Conservation (phyloP, 768 basidiomycete species). For the Mycena haematopus region DNA sequence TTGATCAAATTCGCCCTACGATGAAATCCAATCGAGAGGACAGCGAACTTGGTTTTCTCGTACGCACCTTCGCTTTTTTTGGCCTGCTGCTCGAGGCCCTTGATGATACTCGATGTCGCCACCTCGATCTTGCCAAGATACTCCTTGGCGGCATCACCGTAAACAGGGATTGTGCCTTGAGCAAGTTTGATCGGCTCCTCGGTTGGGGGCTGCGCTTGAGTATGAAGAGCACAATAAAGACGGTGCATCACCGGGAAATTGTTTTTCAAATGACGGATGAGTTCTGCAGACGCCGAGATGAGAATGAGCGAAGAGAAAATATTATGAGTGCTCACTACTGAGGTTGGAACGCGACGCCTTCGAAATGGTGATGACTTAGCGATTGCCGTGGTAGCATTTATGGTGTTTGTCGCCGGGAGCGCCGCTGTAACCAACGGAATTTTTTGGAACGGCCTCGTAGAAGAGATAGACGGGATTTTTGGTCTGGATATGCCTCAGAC, state of each 20-base stretch:
- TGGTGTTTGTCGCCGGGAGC: neutral
- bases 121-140: neutral
- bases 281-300: neutral
- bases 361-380: neutral
- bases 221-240: neutral
- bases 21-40: too few relatives aligned
- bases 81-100: neutral
- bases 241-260: neutral
- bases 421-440: neutral
- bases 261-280: neutral
- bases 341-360: neutral
- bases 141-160: neutral
- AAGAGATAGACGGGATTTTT: too few relatives aligned
- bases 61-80: neutral
- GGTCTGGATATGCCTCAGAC: too few relatives aligned
- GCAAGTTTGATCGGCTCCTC: neutral
- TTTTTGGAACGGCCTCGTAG: neutral
- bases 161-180: neutral
- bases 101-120: neutral
- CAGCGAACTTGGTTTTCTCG: too few relatives aligned
- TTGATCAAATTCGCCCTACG: too few relatives aligned
- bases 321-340: neutral
- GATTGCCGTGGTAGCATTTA: neutral
- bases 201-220: neutral
- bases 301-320: too few relatives aligned